These are phyloP conservation scores for Scleroderma citrinum DNA, from an alignment of 768 basidiomycete species.

Conservation along the genomic window DNA sequence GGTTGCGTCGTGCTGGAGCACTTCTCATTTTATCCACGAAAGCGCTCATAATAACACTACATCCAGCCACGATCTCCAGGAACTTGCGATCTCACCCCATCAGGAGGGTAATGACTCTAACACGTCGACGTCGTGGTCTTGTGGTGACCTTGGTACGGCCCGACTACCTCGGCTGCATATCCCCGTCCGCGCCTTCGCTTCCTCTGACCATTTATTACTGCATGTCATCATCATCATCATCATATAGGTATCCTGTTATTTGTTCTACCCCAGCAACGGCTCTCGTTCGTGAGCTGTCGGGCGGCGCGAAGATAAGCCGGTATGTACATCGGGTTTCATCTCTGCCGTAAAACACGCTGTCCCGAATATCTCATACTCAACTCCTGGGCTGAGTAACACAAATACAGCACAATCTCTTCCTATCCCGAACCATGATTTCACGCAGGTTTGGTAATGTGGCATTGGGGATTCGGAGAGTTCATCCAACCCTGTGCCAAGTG, in stretches of 20 bases:
- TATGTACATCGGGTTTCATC: neutral
- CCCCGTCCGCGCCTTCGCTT: neutral
- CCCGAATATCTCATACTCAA: neutral
- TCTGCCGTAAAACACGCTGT: conserved; percentile 8
- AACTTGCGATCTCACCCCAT: conserved; percentile 14
- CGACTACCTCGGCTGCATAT: conserved; percentile 8
- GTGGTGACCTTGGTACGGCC: conserved; percentile 18
- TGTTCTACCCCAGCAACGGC: neutral
- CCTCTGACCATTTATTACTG: conserved; percentile 1
- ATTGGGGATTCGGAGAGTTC: neutral
- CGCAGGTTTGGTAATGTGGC: neutral
- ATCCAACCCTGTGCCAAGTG: conserved; percentile 11
- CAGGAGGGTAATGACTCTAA: conserved; percentile 25
- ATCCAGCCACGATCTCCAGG: conserved; percentile 13
- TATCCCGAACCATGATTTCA: neutral
- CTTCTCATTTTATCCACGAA: neutral
- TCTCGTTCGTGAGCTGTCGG: neutral
- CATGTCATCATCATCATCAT: neutral
- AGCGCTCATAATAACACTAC: conserved; percentile 7
- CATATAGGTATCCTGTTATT: neutral
- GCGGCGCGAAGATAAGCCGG: conserved; percentile 15
- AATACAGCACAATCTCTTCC: neutral
- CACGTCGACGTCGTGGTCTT: conserved; percentile 15
- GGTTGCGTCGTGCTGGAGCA: neutral
- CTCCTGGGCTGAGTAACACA: conserved; percentile 2